Percentiles rank a stretch among this genome's conserved stretches.
These are phyloP conservation scores for Candida mesenterica DNA, from an alignment of 1,139 yeast genomes.

Conservation along the genomic window DNA sequence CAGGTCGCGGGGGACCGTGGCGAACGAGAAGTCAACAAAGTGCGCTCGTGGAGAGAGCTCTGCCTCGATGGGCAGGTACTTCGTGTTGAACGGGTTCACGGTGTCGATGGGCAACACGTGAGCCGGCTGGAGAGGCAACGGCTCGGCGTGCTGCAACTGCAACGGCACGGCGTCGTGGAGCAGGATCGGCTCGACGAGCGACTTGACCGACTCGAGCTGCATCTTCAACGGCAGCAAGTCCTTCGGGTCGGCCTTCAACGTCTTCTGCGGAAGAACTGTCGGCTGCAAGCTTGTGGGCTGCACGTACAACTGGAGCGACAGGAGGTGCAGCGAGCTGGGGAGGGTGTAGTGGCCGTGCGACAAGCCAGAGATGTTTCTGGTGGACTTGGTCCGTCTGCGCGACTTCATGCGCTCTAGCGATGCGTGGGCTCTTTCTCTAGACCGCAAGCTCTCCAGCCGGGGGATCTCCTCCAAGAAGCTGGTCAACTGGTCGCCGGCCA, in stretches of 20 bases:
- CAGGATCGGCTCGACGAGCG: neutral
- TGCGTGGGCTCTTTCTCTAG: slow-evolving; percentile 65
- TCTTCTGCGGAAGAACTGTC: neutral
- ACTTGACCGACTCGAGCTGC: neutral
- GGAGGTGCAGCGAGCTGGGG: too few species aligned
- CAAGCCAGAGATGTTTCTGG: slow-evolving; percentile 29
- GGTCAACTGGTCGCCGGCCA: slow-evolving; percentile 9
- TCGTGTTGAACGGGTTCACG: neutral
- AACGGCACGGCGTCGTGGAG: too few species aligned
- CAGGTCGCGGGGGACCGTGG: neutral
- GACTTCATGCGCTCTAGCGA: slow-evolving; percentile 62
- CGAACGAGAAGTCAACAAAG: neutral
- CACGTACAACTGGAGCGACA: too few species aligned
- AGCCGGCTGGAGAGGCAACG: neutral
- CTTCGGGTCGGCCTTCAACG: neutral
- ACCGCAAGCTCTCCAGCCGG: slow-evolving; percentile 34
- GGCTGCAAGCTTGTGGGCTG: neutral
- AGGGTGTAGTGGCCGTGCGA: slow-evolving; percentile 24
- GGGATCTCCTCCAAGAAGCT: slow-evolving; percentile 32
- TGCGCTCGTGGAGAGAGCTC: neutral
- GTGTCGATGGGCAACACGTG: neutral
- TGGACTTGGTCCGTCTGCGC: slow-evolving; percentile 54
- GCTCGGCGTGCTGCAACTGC: neutral
- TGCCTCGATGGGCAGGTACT: neutral
- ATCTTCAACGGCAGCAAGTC: neutral